A percentile compares a stretch with the other conserved stretches of the same genome.
phyloP scores from a whole-genome alignment of 1,139 yeast species.

The Candida neerlandica region DNA sequence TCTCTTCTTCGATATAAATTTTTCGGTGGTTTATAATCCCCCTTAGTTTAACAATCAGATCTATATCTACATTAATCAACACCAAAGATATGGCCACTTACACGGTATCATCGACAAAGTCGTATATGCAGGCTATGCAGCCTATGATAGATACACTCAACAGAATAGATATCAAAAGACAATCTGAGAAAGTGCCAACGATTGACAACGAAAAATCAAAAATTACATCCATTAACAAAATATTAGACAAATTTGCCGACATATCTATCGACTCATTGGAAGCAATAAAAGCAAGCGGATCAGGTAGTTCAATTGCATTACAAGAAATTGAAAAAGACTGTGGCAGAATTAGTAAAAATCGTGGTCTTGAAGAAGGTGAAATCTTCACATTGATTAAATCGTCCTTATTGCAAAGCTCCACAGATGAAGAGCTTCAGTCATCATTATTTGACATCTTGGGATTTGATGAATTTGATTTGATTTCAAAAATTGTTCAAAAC shows the following conservation, averaged over 20 bases:
- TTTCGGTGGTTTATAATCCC: no score
- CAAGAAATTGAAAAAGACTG: conserved; percentile 31
- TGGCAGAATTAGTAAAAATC: conserved; percentile 27
- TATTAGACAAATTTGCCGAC: conserved; percentile 32
- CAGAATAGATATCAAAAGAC: conserved; percentile 27
- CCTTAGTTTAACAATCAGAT: no score
- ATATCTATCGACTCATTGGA: conserved; percentile 37
- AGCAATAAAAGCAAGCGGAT: conserved; percentile 20
- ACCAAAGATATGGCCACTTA: conserved; percentile 33
- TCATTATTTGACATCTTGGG: conserved; percentile 78
- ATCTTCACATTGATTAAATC: conserved; percentile 26
- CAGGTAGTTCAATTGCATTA: conserved; percentile 14
- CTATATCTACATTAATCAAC: background rate
- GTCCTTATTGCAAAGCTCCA: conserved; percentile 30
- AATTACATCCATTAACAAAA: conserved; percentile 28
- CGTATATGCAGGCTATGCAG: conserved; percentile 79
- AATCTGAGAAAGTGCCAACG: conserved; percentile 28
- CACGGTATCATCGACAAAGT: conserved; percentile 64
- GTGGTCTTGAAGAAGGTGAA: conserved; percentile 29
- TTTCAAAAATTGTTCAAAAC: conserved; percentile 63
- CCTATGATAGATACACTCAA: conserved; percentile 55
- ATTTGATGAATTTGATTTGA: conserved; percentile 79
- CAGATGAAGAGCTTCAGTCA: conserved; percentile 69
- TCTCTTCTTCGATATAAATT: no score
- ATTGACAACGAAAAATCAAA: conserved; percentile 37